Percentiles rank a stretch among this genome's conserved stretches.
Evolutionary conservation across 306 rosid genomes (phyloP).

Genomic region (Fragaria ananassa): DNA sequence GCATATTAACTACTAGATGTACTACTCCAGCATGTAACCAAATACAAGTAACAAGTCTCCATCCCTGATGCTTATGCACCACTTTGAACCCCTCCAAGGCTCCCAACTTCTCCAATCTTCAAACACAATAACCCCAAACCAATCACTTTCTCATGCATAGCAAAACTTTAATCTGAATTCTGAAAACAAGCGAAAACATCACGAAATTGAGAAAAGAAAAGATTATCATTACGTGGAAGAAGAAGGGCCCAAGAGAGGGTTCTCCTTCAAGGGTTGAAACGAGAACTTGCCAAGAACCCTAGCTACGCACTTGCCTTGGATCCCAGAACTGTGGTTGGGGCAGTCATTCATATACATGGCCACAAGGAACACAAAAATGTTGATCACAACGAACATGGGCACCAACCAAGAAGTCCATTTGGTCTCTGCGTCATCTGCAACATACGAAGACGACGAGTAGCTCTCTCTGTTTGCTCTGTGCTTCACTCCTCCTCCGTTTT

Average conservation of each 20-base stretch:
- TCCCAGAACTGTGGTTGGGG: slow-evolving; percentile 39
- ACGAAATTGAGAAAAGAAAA: not conserved
- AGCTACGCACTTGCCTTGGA: slow-evolving; percentile 51
- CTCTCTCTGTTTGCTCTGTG: slow-evolving; percentile 19
- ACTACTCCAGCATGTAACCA: slow-evolving; percentile 91
- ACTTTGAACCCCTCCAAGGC: slow-evolving; percentile 55
- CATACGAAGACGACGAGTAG: slow-evolving; percentile 33
- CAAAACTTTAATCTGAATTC: not conserved
- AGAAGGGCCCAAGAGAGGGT: slow-evolving; percentile 86
- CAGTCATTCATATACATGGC: slow-evolving; percentile 73
- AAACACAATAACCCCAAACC: slow-evolving; percentile 1
- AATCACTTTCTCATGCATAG: not conserved
- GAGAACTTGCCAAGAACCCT: slow-evolving; percentile 63
- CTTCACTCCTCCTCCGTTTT: slow-evolving; percentile 46
- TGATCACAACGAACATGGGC: slow-evolving; percentile 63
- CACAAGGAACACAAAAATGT: slow-evolving; percentile 50
- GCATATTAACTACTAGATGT: slow-evolving; percentile 73
- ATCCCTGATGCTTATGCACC: slow-evolving; percentile 62
- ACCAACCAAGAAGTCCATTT: slow-evolving; percentile 86
- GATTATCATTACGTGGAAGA: slow-evolving; percentile 50
- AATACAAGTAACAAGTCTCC: slow-evolving; percentile 85
- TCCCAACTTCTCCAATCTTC: slow-evolving; percentile 77
- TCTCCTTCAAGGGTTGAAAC: slow-evolving; percentile 65
- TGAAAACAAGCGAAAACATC: not conserved
- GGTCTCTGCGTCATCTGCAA: slow-evolving; percentile 39